These are phyloP conservation scores for Acanthamoeba healyi DNA, from an alignment of 208 protist genomes.

Conservation along the genomic window DNA sequence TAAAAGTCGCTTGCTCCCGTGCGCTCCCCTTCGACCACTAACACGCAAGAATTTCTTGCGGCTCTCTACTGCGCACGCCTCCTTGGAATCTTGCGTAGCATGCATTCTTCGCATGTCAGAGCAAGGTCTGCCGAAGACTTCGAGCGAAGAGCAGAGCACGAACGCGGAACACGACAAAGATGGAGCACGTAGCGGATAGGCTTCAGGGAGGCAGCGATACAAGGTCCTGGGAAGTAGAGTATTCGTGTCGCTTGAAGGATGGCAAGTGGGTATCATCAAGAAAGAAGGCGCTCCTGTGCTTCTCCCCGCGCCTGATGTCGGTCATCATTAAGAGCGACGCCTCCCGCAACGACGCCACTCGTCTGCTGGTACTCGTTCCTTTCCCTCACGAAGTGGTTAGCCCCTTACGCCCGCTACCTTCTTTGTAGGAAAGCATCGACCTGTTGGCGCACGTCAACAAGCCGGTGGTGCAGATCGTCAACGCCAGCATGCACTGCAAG, in stretches of 20 bases:
- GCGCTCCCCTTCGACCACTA: too few species aligned
- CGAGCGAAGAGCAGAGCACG: too few species aligned
- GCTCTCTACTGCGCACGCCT: too few species aligned
- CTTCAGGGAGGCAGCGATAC: not conserved
- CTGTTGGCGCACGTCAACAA: not conserved
- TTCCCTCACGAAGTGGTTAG: not conserved
- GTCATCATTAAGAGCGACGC: not conserved
- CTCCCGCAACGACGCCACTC: not conserved
- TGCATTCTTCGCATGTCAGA: too few species aligned
- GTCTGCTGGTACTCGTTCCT: not conserved
- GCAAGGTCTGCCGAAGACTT: too few species aligned
- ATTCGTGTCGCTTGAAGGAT: not conserved
- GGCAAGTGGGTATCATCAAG: not conserved
- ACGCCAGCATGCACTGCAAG: constrained; percentile 7
- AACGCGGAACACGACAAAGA: too few species aligned
- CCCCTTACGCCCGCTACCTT: not conserved
- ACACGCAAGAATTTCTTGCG: too few species aligned
- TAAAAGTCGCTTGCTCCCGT: too few species aligned
- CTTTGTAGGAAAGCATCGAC: not conserved
- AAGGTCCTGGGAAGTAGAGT: not conserved
- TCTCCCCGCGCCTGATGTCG: not conserved
- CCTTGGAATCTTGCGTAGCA: too few species aligned
- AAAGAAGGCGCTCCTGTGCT: not conserved
- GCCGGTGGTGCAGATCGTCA: not conserved
- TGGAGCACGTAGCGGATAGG: too few species aligned